These are phyloP conservation scores for Nicotiana knightiana DNA, from an alignment of 257 asterid genomes.

Conservation along the genomic window DNA sequence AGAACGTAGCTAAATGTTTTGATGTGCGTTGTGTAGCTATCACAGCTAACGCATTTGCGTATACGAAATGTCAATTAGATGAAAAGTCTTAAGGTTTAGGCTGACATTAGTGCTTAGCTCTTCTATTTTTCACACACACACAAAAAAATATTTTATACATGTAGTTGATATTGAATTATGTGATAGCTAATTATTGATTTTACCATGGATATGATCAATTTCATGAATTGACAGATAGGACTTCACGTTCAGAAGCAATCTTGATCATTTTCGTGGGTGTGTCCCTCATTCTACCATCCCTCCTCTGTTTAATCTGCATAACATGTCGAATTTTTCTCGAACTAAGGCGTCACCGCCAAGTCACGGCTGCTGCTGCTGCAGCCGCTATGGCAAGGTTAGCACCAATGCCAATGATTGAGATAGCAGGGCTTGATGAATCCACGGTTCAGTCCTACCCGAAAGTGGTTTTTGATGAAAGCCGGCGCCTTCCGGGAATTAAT, in stretches of 20 bases:
- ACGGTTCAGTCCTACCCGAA: conserved; percentile 21
- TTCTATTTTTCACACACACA: background rate
- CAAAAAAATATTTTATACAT: background rate
- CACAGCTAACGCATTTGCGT: background rate
- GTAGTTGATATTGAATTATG: background rate
- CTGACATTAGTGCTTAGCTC: background rate
- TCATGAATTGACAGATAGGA: background rate
- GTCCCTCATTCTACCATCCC: conserved; percentile 1
- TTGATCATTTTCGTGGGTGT: background rate
- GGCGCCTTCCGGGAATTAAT: conserved; percentile 8
- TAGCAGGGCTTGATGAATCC: conserved; percentile 19
- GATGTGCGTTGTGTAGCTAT: background rate
- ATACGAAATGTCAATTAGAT: background rate
- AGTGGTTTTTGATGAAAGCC: conserved; percentile 24
- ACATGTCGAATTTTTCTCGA: conserved; percentile 4
- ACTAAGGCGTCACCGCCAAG: background rate
- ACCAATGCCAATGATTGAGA: background rate
- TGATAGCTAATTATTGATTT: background rate
- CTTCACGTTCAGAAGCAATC: background rate
- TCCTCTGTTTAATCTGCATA: background rate
- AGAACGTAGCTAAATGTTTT: background rate
- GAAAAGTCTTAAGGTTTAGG: background rate
- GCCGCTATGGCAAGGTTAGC: background rate
- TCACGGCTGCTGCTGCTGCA: background rate
- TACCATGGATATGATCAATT: background rate